phyloP scores from a whole-genome alignment of 225 moss, liverwort and hornwort genomes.

The Rhytidiadelphus loreus region DNA sequence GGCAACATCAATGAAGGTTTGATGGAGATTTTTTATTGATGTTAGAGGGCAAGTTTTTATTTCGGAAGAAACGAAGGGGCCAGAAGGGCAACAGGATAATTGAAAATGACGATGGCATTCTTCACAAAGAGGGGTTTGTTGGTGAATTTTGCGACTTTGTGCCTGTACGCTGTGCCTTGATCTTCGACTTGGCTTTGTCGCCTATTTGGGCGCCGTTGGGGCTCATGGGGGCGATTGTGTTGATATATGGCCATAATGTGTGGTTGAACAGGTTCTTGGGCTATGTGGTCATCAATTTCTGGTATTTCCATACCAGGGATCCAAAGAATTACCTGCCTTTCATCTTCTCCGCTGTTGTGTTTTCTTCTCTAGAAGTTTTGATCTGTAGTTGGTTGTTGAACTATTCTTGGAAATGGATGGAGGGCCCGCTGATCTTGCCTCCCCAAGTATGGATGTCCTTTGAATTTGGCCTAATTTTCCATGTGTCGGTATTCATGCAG shows the following conservation, averaged over 20 bases:
- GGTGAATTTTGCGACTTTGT: slow-evolving; percentile 11
- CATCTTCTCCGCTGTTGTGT: slow-evolving; percentile 49
- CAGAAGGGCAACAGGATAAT: slow-evolving; percentile 19
- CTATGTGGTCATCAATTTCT: slow-evolving; percentile 59
- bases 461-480: background rate
- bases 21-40: background rate
- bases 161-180: slow-evolving; percentile 20
- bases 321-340: slow-evolving; percentile 47
- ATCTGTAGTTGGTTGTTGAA: slow-evolving; percentile 81
- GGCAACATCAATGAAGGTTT: background rate
- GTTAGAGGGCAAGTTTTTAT: background rate
- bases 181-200: slow-evolving; percentile 10
- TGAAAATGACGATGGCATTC: slow-evolving; percentile 22
- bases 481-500: background rate
- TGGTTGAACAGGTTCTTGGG: slow-evolving; percentile 84
- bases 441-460: slow-evolving; percentile 41
- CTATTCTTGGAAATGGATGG: slow-evolving; percentile 65
- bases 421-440: slow-evolving; percentile 62
- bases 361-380: slow-evolving; percentile 65
- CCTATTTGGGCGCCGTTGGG: slow-evolving; percentile 93
- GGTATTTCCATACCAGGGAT: slow-evolving; percentile 46
- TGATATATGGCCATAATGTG: slow-evolving; percentile 67
- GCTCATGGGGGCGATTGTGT: slow-evolving; percentile 80
- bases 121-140: slow-evolving; percentile 14
- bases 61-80: background rate